Evolutionary conservation across 306 rosid species (phyloP), one percentile per base, ranked within the genome.

Genomic region (Pterocarpus santalinus): DNA sequence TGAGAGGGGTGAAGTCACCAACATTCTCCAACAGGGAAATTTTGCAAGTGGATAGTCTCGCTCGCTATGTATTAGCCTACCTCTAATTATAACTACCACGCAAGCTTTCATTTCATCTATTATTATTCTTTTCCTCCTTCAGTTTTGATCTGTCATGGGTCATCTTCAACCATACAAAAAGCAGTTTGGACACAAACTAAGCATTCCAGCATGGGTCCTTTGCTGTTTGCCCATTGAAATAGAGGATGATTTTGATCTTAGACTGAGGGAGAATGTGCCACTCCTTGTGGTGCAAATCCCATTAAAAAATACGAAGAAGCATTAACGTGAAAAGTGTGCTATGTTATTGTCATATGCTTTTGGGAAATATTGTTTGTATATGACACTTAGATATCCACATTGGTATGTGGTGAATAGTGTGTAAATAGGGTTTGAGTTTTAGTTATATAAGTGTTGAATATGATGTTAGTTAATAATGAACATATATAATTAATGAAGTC

Each of bases 1-100:
- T 53, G 28, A 70, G 51, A 77, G 75, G 4, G 14, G 16, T 68
- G 77, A 74, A 74, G 70, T 81, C 85, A 74, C 79, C 57, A 34
- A 81, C 80, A 74, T 74, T 69, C 67, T 76, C 53, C 68, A 61
- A 61, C 49, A 61, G 34, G 78, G 57, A 72, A 83, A 55, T 49
- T 65, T 17, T 22, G 30, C 70, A 41, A 70, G 28, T 64, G 75
- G 55, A 17, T 62, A 70, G 41, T 53, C 28, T 15, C 15, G 4
- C 69, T 76, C 36, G 3, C 11, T 55, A 55, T 55, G 41, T 30
- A 55, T 56, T 63, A 41, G 14, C 68, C 33, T 15, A 75, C 6
- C 9, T 61, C 3, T 55, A 80, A 61, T 36, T 41, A 14, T 61
- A 65, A 57, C 11, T 38, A 55, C 67, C 49, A 64, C 46, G 11